A percentile compares a stretch with the other conserved stretches of the same genome.
Evolutionary conservation across 768 basidiomycete species (phyloP).

Genomic region (Tylopilus balloui): DNA sequence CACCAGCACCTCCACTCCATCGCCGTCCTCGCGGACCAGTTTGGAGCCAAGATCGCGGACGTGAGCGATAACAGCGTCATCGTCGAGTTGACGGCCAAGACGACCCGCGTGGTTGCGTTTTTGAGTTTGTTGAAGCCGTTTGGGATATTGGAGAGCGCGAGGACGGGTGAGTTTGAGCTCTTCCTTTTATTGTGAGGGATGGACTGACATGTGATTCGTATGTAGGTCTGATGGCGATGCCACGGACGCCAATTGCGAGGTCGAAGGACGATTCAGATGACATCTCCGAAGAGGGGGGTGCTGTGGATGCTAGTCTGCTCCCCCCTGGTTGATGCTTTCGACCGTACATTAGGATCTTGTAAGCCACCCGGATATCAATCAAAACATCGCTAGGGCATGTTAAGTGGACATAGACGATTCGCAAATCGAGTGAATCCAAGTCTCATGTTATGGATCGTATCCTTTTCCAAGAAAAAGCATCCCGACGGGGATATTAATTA

Average conservation of each 20-base stretch:
- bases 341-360: too few species aligned
- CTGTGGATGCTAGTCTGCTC: conserved; percentile 86
- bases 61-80: conserved; percentile 93
- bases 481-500: too few species aligned
- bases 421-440: too few species aligned
- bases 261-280: conserved; percentile 56
- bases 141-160: conserved; percentile 90
- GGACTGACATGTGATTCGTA: background rate
- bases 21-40: conserved; percentile 77
- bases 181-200: background rate
- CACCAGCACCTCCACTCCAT: conserved; percentile 90
- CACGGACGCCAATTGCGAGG: conserved; percentile 81
- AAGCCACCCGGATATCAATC: background rate
- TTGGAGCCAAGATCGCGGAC: conserved; percentile 90
- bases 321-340: conserved; percentile 73
- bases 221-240: conserved; percentile 95
- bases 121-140: conserved; percentile 88
- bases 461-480: too few species aligned
- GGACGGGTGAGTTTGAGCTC: conserved; percentile 71
- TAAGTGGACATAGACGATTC: background rate
- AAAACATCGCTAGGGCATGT: background rate
- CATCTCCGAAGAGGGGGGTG: conserved; percentile 44
- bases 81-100: conserved; percentile 93
- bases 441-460: too few species aligned
- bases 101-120: conserved; percentile 87